Conservation (phyloP, 768 basidiomycete genomes). For the Amanita subjunquillea region DNA sequence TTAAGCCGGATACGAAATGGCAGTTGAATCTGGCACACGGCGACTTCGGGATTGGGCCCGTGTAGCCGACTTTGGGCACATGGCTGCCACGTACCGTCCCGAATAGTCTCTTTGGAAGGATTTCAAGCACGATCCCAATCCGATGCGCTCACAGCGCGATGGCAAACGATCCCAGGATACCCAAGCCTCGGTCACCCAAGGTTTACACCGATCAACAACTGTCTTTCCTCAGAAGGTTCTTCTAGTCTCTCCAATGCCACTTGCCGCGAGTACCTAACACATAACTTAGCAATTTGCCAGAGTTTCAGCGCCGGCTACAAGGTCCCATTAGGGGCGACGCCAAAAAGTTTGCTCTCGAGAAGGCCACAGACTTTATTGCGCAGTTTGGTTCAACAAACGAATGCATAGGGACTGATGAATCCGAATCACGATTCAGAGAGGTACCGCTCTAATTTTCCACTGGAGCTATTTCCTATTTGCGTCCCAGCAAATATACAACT, state of each 20-base stretch:
- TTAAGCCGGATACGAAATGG: no score
- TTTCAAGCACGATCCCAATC: not conserved
- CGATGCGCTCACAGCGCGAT: constrained; percentile 14
- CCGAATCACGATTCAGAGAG: constrained; percentile 53
- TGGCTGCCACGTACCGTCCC: not conserved
- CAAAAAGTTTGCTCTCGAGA: constrained; percentile 57
- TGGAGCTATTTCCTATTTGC: not conserved
- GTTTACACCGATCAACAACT: constrained; percentile 57
- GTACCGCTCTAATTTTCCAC: constrained; percentile 18
- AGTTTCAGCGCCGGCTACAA: constrained; percentile 50
- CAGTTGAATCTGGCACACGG: no score
- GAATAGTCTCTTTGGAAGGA: constrained; percentile 3
- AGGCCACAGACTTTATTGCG: constrained; percentile 49
- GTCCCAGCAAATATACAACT: constrained; percentile 58
- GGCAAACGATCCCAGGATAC: constrained; percentile 52
- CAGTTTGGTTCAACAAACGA: constrained; percentile 50
- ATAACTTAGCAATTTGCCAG: constrained; percentile 31
- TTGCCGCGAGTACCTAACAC: constrained; percentile 3
- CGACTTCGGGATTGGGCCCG: no score
- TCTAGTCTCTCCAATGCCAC: not conserved
- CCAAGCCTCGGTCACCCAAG: constrained; percentile 56
- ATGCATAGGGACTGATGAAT: constrained; percentile 43
- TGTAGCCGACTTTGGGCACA: constrained; percentile 8
- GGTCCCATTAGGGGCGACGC: constrained; percentile 57
- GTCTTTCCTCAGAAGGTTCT: constrained; percentile 41